Base-by-base conservation (phyloP, 2,329 filamentous ascomycete genomes). In the Aspergillus candidus region DNA sequence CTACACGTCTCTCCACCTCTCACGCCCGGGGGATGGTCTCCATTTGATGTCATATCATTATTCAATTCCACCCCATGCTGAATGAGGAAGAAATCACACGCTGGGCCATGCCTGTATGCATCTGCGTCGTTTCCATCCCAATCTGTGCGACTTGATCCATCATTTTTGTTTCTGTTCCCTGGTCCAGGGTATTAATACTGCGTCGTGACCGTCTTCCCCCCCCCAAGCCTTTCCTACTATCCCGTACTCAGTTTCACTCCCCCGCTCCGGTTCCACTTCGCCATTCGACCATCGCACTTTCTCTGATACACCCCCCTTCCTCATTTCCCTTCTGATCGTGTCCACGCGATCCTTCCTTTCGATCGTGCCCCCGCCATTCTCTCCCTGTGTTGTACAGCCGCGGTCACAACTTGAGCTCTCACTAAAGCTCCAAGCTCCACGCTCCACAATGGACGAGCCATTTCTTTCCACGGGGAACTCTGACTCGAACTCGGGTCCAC, bases 361-460 rank as follows among this genome's bases (percentile, higher is more conserved):
- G n/a, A 12, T 38, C 18, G 18, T 38, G 3, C 11, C 17, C 12
- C 3, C 18, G 7, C 11, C 5, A 6, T 18, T 4, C 29, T 27
- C 14, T 30, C 17, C 12, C n/a, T 6, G 30, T 6, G 3, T 38
- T 13, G 15, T 17, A 38, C n/a, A 11, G 6, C 7, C 8, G 22
- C 22, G 22, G 7, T 10, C 22, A 27, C 22, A 7, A 27, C 22
- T 27, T 27, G 18, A 18, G 18, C 18, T 18, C 6, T 18, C 18
- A 18, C 8, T 3, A 27, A 27, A 27, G 7, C 22, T 27, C 22
- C 18, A 27, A 27, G 7, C 22, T 27, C 22, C 18, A 5, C 15
- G 15, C 18, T 22, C 22, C 22, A 27, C 22, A 11, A 55, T 66
- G 62, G 54, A 52, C 32, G 57, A 59, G 38, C 52, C 56, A 33